phyloP scores from a whole-genome alignment of 176 grass and related monocot genomes.

The Echinochloa phyllopogon region DNA sequence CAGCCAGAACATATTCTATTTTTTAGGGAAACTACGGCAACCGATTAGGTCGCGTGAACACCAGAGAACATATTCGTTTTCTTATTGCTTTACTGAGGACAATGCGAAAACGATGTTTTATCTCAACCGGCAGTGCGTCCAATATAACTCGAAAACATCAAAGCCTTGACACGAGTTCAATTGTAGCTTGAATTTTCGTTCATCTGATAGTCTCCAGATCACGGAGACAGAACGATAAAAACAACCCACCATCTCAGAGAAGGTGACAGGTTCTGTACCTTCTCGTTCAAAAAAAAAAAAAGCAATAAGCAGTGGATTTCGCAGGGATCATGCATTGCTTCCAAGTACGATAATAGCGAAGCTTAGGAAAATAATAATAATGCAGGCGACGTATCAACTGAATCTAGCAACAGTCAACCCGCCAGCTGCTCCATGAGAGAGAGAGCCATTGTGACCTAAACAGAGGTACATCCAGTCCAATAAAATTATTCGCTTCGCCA shows the following conservation, averaged over 20 bases:
- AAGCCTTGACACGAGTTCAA: constrained; percentile 2
- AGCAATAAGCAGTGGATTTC: not conserved
- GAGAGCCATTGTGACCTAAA: constrained; percentile 17
- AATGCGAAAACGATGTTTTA: constrained; percentile 45
- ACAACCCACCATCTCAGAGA: constrained; percentile 11
- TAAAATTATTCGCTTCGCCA: not conserved
- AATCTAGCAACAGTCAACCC: not conserved
- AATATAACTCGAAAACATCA: not conserved
- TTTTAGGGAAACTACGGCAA: too few species aligned
- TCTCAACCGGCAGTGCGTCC: constrained; percentile 11
- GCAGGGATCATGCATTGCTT: not conserved
- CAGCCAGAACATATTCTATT: constrained; percentile 8
- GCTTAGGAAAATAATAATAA: not conserved
- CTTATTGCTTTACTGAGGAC: constrained; percentile 28
- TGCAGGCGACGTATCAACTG: constrained; percentile 1
- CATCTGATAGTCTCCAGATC: not conserved
- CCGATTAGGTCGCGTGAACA: too few species aligned
- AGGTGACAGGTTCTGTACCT: not conserved
- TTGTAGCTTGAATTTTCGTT: not conserved
- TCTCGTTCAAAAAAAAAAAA: not conserved
- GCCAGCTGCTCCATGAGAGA: constrained; percentile 15
- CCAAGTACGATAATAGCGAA: not conserved
- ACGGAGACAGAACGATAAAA: not conserved
- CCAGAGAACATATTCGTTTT: constrained; percentile 15
- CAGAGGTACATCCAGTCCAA: constrained; percentile 22